phyloP scores from a whole-genome alignment of 768 basidiomycete genomes.

The Tricholoma hemisulphureum region DNA sequence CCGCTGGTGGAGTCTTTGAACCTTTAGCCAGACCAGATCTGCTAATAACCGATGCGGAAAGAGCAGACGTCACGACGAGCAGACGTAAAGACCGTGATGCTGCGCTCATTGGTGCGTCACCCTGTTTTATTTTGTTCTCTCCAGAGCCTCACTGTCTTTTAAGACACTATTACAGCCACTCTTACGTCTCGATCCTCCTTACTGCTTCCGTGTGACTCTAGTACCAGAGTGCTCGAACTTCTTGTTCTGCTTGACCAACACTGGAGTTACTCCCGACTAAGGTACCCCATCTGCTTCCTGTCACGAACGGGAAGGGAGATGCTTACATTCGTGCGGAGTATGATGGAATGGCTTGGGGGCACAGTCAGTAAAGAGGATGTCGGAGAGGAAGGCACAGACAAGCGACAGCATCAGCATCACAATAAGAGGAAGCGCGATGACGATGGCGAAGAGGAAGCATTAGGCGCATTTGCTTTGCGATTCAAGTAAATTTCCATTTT shows the following conservation, averaged over 20 bases:
- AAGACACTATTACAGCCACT: slow-evolving; percentile 90
- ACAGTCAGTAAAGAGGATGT: slow-evolving; percentile 92
- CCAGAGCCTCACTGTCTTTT: slow-evolving; percentile 10
- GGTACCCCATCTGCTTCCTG: slow-evolving; percentile 91
- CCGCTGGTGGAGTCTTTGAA: slow-evolving; percentile 79
- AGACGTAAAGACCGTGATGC: slow-evolving; percentile 89
- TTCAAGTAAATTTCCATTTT: slow-evolving; percentile 67
- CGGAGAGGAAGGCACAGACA: slow-evolving; percentile 67
- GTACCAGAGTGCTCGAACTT: slow-evolving; percentile 93
- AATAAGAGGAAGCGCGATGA: slow-evolving; percentile 60
- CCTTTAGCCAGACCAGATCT: slow-evolving; percentile 87
- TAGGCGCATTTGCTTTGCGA: slow-evolving; percentile 82
- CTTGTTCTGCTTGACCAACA: slow-evolving; percentile 95
- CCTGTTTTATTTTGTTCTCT: not conserved
- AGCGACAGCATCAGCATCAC: slow-evolving; percentile 39
- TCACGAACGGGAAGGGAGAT: slow-evolving; percentile 90
- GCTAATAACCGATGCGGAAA: slow-evolving; percentile 89
- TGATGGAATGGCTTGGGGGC: slow-evolving; percentile 99
- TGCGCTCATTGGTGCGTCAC: slow-evolving; percentile 69
- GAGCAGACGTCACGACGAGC: slow-evolving; percentile 78
- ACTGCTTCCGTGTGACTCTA: slow-evolving; percentile 89
- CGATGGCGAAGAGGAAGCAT: slow-evolving; percentile 76
- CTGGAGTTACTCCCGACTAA: slow-evolving; percentile 86
- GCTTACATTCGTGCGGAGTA: slow-evolving; percentile 88
- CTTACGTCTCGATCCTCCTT: slow-evolving; percentile 78